These are phyloP conservation scores for Fusarium transvaalense DNA, from an alignment of 2,329 filamentous ascomycete genomes.

Conservation along the genomic window DNA sequence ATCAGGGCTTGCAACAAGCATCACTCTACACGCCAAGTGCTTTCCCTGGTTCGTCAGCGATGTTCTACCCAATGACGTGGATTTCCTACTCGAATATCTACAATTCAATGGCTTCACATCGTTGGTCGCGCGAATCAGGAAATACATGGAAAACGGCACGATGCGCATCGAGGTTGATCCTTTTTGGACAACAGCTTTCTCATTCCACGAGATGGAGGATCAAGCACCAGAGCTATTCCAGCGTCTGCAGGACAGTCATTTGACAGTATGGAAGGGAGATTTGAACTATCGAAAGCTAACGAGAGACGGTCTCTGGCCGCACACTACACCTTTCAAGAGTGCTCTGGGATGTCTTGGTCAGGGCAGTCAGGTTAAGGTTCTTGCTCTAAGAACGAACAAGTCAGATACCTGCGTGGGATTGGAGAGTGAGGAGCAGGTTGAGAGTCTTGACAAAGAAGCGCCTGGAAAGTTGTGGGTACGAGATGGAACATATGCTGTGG, in stretches of 20 bases:
- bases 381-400: slow-evolving; percentile 14
- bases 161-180: slow-evolving; percentile 7
- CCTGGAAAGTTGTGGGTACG: slow-evolving; percentile 4
- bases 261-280: slow-evolving; percentile 21
- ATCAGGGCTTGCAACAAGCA: slow-evolving; percentile 1
- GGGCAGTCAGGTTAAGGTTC: slow-evolving; percentile 1
- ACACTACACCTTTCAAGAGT: slow-evolving; percentile 10
- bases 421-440: neutral
- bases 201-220: slow-evolving; percentile 6
- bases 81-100: neutral
- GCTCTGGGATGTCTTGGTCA: slow-evolving; percentile 4
- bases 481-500: slow-evolving; percentile 11
- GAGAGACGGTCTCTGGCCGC: slow-evolving; percentile 10
- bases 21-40: slow-evolving; percentile 1
- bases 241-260: neutral
- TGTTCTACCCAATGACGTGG: neutral
- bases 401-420: slow-evolving; percentile 17
- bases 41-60: slow-evolving; percentile 15
- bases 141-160: neutral
- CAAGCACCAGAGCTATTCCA: slow-evolving; percentile 3
- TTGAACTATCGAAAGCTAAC: slow-evolving; percentile 23
- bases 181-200: slow-evolving; percentile 11
- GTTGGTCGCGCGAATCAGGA: neutral
- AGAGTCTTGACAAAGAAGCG: neutral
- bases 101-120: neutral